These are phyloP conservation scores for Fusarium algeriense DNA, from an alignment of 2,329 filamentous ascomycete genomes.

Conservation along the genomic window DNA sequence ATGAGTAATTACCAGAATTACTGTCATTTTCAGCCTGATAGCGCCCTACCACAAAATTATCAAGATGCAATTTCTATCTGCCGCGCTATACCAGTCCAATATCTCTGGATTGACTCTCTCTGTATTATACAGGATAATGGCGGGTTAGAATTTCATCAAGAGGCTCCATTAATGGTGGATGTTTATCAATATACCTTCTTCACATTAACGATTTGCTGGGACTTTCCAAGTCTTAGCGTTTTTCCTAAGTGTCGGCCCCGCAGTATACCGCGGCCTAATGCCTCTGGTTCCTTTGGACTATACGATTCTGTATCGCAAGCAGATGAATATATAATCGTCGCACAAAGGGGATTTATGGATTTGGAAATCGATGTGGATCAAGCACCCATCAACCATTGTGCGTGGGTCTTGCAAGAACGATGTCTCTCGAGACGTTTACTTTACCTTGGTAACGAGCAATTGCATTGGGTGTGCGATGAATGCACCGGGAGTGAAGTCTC, in stretches of 20 bases:
- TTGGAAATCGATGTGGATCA: fast-evolving
- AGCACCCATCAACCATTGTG: background rate
- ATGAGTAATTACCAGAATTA: fast-evolving
- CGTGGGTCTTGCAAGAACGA: background rate
- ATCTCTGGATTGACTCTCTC: slow-evolving; percentile 4
- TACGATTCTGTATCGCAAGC: fast-evolving
- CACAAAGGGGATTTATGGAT: fast-evolving
- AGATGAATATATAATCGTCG: background rate
- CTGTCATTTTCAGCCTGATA: fast-evolving
- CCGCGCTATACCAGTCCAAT: fast-evolving
- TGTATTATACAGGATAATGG: background rate
- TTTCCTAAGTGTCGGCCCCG: fast-evolving
- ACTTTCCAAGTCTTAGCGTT: fast-evolving
- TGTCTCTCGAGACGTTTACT: background rate
- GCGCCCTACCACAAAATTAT: background rate
- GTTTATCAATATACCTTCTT: background rate
- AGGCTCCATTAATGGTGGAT: background rate
- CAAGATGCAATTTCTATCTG: background rate
- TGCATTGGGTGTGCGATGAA: background rate
- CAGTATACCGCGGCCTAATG: background rate
- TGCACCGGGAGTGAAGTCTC: background rate
- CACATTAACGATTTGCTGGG: background rate
- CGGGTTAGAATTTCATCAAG: fast-evolving
- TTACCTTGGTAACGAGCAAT: background rate
- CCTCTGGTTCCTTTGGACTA: too few relatives aligned